Evolutionary conservation across 768 basidiomycete species (phyloP).

Genomic region (Russula sp.): DNA sequence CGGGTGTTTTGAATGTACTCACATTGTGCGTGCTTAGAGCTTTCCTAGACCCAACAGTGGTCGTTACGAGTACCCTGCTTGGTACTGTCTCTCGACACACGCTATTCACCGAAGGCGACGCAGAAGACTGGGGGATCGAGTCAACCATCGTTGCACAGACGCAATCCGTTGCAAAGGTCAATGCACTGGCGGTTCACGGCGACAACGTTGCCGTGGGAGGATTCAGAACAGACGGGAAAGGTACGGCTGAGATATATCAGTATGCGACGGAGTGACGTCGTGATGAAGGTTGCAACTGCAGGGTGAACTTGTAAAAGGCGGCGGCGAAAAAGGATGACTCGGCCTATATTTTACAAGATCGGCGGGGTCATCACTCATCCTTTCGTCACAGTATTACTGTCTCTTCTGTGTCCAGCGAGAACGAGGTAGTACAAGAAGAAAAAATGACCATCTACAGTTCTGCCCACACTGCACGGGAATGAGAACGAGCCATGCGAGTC

Average conservation of each 20-base stretch:
- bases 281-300: too few species aligned
- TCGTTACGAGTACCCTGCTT: constrained; percentile 54
- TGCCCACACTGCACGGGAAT: neutral
- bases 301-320: too few species aligned
- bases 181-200: constrained; percentile 45
- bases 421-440: neutral
- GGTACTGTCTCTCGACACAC: constrained; percentile 48
- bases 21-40: neutral
- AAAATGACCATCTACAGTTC: neutral
- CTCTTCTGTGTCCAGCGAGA: neutral
- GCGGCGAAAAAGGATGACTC: too few species aligned
- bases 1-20: neutral
- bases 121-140: constrained; percentile 35
- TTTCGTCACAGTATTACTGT: neutral
- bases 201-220: constrained; percentile 55
- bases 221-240: constrained; percentile 47
- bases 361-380: neutral
- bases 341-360: neutral
- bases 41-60: constrained; percentile 37
- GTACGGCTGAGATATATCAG: constrained; percentile 35
- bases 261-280: neutral
- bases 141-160: constrained; percentile 40
- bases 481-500: neutral
- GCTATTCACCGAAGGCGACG: constrained; percentile 34
- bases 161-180: constrained; percentile 52